Conservation (phyloP, 768 basidiomycete genomes). For the Macrocybe gigantea region DNA sequence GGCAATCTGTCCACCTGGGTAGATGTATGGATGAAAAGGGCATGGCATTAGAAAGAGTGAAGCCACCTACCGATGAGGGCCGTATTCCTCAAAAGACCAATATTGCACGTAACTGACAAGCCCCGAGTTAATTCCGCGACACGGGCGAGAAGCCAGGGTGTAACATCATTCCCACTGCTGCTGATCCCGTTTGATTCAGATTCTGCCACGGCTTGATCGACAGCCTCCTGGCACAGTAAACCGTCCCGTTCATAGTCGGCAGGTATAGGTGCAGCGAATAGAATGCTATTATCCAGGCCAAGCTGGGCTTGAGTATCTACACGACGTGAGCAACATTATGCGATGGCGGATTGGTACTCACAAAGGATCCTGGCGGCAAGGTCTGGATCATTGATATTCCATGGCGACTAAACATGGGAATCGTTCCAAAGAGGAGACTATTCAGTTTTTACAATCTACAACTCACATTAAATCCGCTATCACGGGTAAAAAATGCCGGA, state of each 20-base stretch:
- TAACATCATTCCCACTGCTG: conserved; percentile 82
- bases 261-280: conserved; percentile 91
- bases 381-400: conserved; percentile 58
- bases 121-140: conserved; percentile 79
- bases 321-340: neutral
- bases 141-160: conserved; percentile 88
- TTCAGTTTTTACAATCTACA: neutral
- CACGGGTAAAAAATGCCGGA: conserved; percentile 89
- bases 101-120: conserved; percentile 67
- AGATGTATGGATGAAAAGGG: conserved; percentile 1
- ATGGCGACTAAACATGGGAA: conserved; percentile 58
- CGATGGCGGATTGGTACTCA: conserved; percentile 26
- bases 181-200: conserved; percentile 77
- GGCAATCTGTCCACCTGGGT: conserved; percentile 71
- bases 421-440: neutral
- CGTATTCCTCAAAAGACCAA: conserved; percentile 87
- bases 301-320: conserved; percentile 68
- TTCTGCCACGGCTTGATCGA: conserved; percentile 82
- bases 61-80: conserved; percentile 65
- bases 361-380: conserved; percentile 73
- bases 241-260: conserved; percentile 65
- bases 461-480: conserved; percentile 73
- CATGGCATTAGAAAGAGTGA: neutral
- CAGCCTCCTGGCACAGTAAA: conserved; percentile 61
- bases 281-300: conserved; percentile 65